Base-by-base conservation (phyloP, 352 stramenopile species). In the Phytophthora megakarya region DNA sequence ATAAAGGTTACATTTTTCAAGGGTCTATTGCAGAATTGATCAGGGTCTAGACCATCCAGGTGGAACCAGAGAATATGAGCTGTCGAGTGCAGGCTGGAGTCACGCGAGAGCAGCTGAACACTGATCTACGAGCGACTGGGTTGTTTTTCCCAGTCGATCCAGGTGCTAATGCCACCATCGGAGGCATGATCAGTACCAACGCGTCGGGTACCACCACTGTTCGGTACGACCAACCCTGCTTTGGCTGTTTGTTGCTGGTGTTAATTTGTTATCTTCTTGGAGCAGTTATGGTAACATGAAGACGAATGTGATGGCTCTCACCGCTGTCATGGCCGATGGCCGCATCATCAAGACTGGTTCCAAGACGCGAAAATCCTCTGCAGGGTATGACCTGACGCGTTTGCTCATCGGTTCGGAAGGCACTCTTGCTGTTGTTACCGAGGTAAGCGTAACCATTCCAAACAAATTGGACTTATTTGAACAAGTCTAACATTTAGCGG, bases 121-220 rank as follows among this genome's bases (percentile, higher is more conserved):
- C 88, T 32, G 75, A 90, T 56, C 62, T 97, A 40, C 73, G 80
- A 25, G 80, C 86, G 25, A 94, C 87, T 16, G 94, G 93, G 6
- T 80, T 98, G 28, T 95, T 95, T 66, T 99, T 98, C 76, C 86
- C 96, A 11, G 90, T 99, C n/a, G 97, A 99, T 65, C 97, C 96
- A 7, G 96, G 96, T 28, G 95, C 97, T 10, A 97, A 98, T 61
- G 96, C 96, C 5, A 97, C 86, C 32, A 79, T 99, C 32, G 96
- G 96, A 16, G 96, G 96, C 43, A 99, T 99, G 96, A 75, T 88
- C 57, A 72, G 76, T 19, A 96, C 88, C 15, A 93, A 95, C 43
- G 93, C 89, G 1, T 96, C 88, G 11, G 90, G 89, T 15, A 95
- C 87, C 1, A 96, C 88, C 13, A 95, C 88, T 5, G 60, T 76